Conservation (phyloP, 345 rosid species). For the Erodium maritimum region DNA sequence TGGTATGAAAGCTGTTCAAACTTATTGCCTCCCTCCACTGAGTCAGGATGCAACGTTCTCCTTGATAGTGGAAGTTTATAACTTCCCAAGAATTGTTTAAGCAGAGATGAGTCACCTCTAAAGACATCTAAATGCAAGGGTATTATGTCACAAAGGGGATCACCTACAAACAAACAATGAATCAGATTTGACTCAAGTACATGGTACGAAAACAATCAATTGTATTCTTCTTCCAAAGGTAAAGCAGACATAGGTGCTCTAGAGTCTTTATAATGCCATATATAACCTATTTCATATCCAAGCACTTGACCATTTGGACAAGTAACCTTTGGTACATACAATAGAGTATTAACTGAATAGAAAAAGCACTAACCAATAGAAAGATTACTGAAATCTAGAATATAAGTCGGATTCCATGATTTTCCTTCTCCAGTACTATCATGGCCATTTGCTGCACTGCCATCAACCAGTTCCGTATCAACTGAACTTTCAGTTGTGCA, state of each 20-base stretch:
- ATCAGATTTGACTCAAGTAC: conserved; percentile 3
- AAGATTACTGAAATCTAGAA: conserved; percentile 78
- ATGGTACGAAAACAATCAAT: too few relatives aligned
- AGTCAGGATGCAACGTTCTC: conserved; percentile 17
- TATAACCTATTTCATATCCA: too few relatives aligned
- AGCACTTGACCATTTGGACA: too few relatives aligned
- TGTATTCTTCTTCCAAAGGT: too few relatives aligned
- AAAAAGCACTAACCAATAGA: conserved; percentile 39
- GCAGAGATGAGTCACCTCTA: conserved; percentile 55
- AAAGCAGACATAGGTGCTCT: too few relatives aligned
- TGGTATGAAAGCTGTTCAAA: conserved; percentile 59
- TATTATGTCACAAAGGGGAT: conserved; percentile 64
- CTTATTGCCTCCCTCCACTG: conserved; percentile 24
- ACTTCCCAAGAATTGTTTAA: conserved; percentile 52
- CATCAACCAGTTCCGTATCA: conserved; percentile 7
- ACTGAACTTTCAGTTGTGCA: conserved; percentile 11
- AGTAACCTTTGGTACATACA: too few relatives aligned
- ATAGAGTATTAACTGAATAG: too few relatives aligned
- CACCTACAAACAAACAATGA: conserved; percentile 40
- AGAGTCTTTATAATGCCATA: too few relatives aligned
- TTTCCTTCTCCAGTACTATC: conserved; percentile 15
- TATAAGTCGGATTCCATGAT: conserved; percentile 64
- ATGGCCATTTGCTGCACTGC: conserved; percentile 18
- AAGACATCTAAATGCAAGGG: conserved; percentile 75
- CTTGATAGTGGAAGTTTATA: conserved; percentile 59